Evolutionary conservation across 495 filamentous ascomycete species (phyloP).

Genomic region (Lepidopterella palustris): DNA sequence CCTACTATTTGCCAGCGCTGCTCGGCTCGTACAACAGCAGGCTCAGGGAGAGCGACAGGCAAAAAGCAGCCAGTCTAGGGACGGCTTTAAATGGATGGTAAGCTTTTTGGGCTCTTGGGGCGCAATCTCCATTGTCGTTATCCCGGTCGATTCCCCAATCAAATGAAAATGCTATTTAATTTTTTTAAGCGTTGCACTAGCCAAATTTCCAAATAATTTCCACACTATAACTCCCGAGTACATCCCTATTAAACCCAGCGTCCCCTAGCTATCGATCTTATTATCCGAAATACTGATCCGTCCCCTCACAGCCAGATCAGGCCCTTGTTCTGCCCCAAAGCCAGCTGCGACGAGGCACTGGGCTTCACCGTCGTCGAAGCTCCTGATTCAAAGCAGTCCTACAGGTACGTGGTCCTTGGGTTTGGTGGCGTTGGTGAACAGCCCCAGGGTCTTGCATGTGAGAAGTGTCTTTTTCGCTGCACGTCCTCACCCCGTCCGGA

Average conservation of each 20-base stretch:
- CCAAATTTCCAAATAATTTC: slow-evolving; percentile 25
- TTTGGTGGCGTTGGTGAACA: no score
- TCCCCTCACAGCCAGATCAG: slow-evolving; percentile 20
- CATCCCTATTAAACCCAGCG: not conserved
- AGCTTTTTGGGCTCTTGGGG: slow-evolving; percentile 1
- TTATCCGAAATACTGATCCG: not conserved
- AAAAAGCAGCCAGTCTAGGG: slow-evolving; percentile 7
- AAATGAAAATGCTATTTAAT: slow-evolving; percentile 25
- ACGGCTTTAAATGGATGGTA: slow-evolving; percentile 27
- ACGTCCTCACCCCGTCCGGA: no score
- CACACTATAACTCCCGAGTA: slow-evolving; percentile 28
- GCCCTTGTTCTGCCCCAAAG: slow-evolving; percentile 25
- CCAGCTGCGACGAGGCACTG: slow-evolving; percentile 18
- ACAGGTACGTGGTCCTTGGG: slow-evolving; percentile 25
- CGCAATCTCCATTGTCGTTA: slow-evolving; percentile 3
- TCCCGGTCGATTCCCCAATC: slow-evolving; percentile 24
- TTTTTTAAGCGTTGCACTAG: slow-evolving; percentile 16
- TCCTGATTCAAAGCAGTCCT: slow-evolving; percentile 12
- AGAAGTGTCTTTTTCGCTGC: no score
- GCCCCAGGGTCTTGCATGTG: no score
- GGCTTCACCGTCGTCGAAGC: slow-evolving; percentile 22
- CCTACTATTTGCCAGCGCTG: slow-evolving; percentile 31
- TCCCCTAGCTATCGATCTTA: not conserved
- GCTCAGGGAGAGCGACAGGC: slow-evolving; percentile 3
- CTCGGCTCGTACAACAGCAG: slow-evolving; percentile 24